A percentile compares a stretch with the other conserved stretches of the same genome.
Conservation (phyloP, 495 filamentous ascomycete genomes). For the Neurospora sp. region DNA sequence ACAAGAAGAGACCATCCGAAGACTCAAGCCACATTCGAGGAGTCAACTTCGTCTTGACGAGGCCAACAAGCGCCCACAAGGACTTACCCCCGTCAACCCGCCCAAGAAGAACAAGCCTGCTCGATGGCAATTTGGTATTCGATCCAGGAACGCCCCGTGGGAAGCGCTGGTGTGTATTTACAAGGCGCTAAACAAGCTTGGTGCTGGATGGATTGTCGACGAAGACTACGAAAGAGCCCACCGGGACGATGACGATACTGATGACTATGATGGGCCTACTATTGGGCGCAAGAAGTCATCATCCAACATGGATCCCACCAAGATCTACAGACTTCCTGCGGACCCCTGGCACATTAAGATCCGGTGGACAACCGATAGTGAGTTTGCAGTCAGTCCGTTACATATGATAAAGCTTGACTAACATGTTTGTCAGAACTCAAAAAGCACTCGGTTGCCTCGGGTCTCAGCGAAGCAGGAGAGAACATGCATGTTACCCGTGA, state of each 20-base stretch:
- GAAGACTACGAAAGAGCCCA: constrained; percentile 40
- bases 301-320: constrained; percentile 22
- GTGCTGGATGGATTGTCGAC: constrained; percentile 68
- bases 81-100: constrained; percentile 47
- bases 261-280: not conserved
- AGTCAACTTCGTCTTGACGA: constrained; percentile 47
- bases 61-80: constrained; percentile 55
- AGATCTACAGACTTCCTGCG: constrained; percentile 64
- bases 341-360: constrained; percentile 95
- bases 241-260: not conserved
- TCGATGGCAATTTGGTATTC: constrained; percentile 96
- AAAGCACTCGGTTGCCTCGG: constrained; percentile 24
- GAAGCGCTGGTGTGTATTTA: constrained; percentile 93
- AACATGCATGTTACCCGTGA: constrained; percentile 27
- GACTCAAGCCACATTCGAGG: constrained; percentile 71
- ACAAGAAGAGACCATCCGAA: constrained; percentile 61
- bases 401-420: constrained; percentile 7
- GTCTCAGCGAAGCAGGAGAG: constrained; percentile 22
- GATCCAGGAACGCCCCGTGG: constrained; percentile 82
- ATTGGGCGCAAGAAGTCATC: constrained; percentile 7
- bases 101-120: constrained; percentile 58
- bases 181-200: constrained; percentile 75
- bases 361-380: constrained; percentile 71
- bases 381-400: constrained; percentile 28
- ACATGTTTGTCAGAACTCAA: constrained; percentile 22